Evolutionary conservation across 331 rosid species (phyloP).

Genomic region (Spiraea crenata): DNA sequence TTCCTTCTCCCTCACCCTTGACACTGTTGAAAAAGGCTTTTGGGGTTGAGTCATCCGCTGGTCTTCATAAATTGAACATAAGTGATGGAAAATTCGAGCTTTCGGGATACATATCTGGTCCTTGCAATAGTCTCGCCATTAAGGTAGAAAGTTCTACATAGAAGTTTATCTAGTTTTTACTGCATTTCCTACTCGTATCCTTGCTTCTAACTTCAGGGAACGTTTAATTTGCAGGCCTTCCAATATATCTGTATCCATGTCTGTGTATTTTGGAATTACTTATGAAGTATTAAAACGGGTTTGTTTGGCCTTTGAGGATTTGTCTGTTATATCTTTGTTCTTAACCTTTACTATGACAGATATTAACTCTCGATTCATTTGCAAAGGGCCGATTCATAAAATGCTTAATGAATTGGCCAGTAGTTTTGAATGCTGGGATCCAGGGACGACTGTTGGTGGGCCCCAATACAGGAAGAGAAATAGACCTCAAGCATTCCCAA

Average conservation of each 20-base stretch:
- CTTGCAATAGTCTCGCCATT: slow-evolving; percentile 44
- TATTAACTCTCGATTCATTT: slow-evolving; percentile 73
- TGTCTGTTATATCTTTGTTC: slow-evolving; percentile 20
- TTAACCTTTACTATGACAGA: slow-evolving; percentile 68
- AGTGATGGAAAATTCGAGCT: slow-evolving; percentile 57
- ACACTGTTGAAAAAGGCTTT: slow-evolving; percentile 63
- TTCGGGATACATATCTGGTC: slow-evolving; percentile 73
- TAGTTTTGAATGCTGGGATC: slow-evolving; percentile 48
- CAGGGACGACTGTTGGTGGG: slow-evolving; percentile 30
- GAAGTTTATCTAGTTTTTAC: slow-evolving; percentile 21
- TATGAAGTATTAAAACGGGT: slow-evolving; percentile 28
- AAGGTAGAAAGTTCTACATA: slow-evolving; percentile 52
- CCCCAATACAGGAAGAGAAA: slow-evolving; percentile 64
- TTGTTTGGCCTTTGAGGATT: slow-evolving; percentile 28
- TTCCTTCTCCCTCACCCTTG: slow-evolving; percentile 69
- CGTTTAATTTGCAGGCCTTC: slow-evolving; percentile 67
- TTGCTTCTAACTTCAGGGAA: slow-evolving; percentile 8
- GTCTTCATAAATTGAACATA: slow-evolving; percentile 55
- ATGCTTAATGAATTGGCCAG: slow-evolving; percentile 72
- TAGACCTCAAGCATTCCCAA: slow-evolving; percentile 56
- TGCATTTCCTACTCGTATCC: slow-evolving; percentile 11
- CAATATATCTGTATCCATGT: slow-evolving; percentile 90
- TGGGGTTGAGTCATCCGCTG: slow-evolving; percentile 56
- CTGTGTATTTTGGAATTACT: slow-evolving; percentile 33
- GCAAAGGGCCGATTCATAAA: slow-evolving; percentile 91